phyloP scores from a whole-genome alignment of 805 yeast genomes.

The Saccharomycopsis fermentans region DNA sequence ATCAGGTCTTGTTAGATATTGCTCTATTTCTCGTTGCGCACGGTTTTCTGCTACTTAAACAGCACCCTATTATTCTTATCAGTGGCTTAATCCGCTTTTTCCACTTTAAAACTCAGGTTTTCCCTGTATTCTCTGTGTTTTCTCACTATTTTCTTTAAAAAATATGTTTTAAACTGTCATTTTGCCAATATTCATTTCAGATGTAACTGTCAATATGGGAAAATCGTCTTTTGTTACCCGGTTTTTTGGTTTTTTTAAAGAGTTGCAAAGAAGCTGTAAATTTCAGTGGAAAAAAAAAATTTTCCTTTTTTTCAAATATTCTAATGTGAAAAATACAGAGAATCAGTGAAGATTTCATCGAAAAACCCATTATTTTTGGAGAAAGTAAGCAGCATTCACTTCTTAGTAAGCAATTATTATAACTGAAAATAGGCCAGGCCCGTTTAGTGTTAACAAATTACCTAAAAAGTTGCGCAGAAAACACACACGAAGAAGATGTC shows the following conservation, averaged over 20 bases:
- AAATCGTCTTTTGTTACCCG: not conserved
- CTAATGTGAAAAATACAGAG: not conserved
- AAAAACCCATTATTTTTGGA: not conserved
- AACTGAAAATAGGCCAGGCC: not conserved
- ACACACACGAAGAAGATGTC: slow-evolving; percentile 43
- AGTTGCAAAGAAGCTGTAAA: not conserved
- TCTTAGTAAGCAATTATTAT: not conserved
- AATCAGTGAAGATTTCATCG: not conserved
- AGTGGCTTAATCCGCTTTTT: no score
- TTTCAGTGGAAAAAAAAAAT: not conserved
- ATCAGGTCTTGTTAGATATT: no score
- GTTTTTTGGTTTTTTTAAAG: not conserved
- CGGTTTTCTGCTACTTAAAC: no score
- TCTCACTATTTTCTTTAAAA: no score
- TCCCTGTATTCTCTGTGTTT: no score
- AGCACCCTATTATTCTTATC: no score
- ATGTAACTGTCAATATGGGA: no score
- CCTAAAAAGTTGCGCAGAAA: not conserved
- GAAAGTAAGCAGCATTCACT: not conserved
- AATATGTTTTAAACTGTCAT: no score
- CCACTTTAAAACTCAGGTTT: no score
- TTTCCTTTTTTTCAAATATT: not conserved
- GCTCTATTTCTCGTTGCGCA: no score
- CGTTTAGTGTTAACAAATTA: no score
- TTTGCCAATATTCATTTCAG: no score